Evolutionary conservation across 1,284 basidiomycete species (phyloP).

Genomic region (Leccinum griseonigrum): DNA sequence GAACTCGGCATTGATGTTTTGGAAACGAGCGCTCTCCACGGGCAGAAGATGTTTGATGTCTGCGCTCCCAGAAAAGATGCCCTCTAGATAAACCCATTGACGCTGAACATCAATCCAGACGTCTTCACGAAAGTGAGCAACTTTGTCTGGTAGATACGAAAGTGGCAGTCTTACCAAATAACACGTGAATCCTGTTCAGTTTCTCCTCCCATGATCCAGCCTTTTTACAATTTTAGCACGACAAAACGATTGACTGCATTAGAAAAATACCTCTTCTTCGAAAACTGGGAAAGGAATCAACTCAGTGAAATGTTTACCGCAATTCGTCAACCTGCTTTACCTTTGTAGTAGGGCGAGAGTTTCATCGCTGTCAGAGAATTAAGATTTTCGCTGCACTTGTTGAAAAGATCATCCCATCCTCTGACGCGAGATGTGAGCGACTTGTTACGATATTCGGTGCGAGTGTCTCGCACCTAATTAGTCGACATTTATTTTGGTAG

Average conservation of each 20-base stretch:
- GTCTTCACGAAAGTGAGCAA: slow-evolving; percentile 48
- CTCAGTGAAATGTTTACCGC: background rate
- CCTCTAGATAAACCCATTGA: slow-evolving; percentile 99
- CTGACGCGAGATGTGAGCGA: slow-evolving; percentile 39
- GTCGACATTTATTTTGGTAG: slow-evolving; percentile 97
- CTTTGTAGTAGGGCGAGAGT: slow-evolving; percentile 95
- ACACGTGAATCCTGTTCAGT: slow-evolving; percentile 90
- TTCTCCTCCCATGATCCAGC: slow-evolving; percentile 94
- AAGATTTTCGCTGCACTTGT: slow-evolving; percentile 93
- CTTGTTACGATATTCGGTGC: background rate
- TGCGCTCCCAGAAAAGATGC: slow-evolving; percentile 98
- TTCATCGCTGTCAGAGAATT: slow-evolving; percentile 98
- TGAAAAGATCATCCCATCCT: slow-evolving; percentile 98
- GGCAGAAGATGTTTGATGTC: slow-evolving; percentile 99
- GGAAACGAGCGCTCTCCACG: slow-evolving; percentile 94
- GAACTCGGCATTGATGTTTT: slow-evolving; percentile 99
- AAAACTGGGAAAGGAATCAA: slow-evolving; percentile 58
- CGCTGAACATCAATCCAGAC: slow-evolving; percentile 99
- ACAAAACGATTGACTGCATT: background rate
- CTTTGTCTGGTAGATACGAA: background rate
- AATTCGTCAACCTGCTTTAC: slow-evolving; percentile 36
- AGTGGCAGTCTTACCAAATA: slow-evolving; percentile 71
- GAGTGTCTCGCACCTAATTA: slow-evolving; percentile 68
- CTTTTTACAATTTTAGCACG: slow-evolving; percentile 34
- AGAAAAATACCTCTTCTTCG: slow-evolving; percentile 73